Percentiles rank a stretch among this genome's conserved stretches.
These are phyloP conservation scores for Ascochyta rabiei DNA, from an alignment of 2,329 filamentous ascomycete genomes.

Conservation along the genomic window DNA sequence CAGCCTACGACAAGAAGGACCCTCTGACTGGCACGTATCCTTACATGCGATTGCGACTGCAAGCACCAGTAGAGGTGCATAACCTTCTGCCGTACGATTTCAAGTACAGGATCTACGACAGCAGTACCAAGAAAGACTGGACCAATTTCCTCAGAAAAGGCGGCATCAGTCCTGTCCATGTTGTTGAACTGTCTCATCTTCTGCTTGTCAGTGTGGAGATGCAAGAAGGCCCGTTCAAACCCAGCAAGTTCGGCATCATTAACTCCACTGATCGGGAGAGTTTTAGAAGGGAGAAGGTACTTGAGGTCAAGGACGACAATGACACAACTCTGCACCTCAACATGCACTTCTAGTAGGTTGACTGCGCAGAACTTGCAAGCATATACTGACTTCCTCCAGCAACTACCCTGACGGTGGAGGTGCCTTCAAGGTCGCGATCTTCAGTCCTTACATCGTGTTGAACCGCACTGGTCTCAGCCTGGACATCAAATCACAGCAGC, in stretches of 20 bases:
- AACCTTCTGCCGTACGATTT: conserved; percentile 97
- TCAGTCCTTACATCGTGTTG: conserved; percentile 90
- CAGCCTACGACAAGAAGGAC: conserved; percentile 81
- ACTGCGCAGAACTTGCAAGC: conserved; percentile 15
- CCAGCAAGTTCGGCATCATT: conserved; percentile 96
- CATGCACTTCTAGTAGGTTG: conserved; percentile 79
- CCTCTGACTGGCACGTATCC: conserved; percentile 86
- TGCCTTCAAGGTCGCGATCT: conserved; percentile 94
- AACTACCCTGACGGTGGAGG: conserved; percentile 89
- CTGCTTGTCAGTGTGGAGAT: conserved; percentile 92
- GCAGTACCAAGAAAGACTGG: conserved; percentile 98
- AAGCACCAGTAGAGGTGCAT: conserved; percentile 90
- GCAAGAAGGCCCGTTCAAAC: conserved; percentile 93
- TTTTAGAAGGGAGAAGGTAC: conserved; percentile 79
- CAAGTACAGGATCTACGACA: conserved; percentile 99
- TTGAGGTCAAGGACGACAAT: conserved; percentile 84
- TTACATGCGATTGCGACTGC: conserved; percentile 91
- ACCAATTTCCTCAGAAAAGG: conserved; percentile 97
- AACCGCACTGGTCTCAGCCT: conserved; percentile 95
- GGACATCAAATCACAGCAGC: conserved; percentile 82
- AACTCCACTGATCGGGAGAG: conserved; percentile 88
- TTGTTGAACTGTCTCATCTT: conserved; percentile 93
- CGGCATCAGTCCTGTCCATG: conserved; percentile 94
- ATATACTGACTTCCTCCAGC: conserved; percentile 29
- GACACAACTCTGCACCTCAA: conserved; percentile 79